Conservation (phyloP, 208 protist species). For the Acanthamoeba culbertsoni region DNA sequence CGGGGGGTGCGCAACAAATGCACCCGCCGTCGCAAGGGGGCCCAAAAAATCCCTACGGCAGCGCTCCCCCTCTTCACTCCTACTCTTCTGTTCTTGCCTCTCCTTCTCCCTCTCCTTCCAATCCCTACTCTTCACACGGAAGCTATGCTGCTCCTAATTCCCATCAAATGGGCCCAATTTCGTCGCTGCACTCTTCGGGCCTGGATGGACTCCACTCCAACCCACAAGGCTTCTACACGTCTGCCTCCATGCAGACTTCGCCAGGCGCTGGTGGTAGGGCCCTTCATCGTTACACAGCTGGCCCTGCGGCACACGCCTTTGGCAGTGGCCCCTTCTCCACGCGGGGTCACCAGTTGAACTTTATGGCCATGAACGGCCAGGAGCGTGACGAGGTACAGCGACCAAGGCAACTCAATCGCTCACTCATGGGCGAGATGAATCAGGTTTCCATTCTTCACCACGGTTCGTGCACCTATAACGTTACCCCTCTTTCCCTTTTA, state of each 20-base stretch:
- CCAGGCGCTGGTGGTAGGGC: background rate
- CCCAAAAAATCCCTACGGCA: background rate
- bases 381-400: background rate
- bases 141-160: background rate
- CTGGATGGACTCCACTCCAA: background rate
- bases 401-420: background rate
- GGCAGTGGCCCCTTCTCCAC: background rate
- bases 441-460: background rate
- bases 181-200: background rate
- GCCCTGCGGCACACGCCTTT: background rate
- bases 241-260: background rate
- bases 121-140: background rate
- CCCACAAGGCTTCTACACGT: background rate
- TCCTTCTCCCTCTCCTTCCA: background rate
- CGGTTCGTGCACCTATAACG: background rate
- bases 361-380: background rate
- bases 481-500: background rate
- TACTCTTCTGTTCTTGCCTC: background rate
- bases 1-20: background rate
- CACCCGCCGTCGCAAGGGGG: background rate
- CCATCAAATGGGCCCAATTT: background rate
- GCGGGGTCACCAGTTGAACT: background rate
- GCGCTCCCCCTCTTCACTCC: background rate
- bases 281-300: constrained; percentile 1
- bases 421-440: background rate